Evolutionary conservation across 2,329 filamentous ascomycete species (phyloP).

Genomic region (Aspergillus jensenii): DNA sequence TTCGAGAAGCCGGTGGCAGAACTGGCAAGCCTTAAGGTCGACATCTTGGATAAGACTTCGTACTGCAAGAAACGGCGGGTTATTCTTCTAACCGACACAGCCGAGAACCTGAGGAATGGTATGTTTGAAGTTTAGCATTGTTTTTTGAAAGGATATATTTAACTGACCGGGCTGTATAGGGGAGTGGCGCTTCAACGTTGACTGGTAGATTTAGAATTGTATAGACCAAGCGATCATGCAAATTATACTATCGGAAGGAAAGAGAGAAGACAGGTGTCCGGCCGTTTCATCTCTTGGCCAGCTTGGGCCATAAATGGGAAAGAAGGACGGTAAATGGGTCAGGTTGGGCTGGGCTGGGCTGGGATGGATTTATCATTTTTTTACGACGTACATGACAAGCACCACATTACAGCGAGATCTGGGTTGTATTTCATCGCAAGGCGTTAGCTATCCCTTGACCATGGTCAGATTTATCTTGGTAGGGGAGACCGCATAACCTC

Average conservation of each 20-base stretch:
- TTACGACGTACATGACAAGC: conserved; percentile 26
- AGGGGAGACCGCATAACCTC: neutral
- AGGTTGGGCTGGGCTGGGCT: neutral
- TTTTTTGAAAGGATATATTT: neutral
- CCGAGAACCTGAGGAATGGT: conserved; percentile 87
- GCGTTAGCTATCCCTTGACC: conserved; percentile 5
- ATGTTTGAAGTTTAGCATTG: conserved; percentile 36
- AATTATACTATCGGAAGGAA: neutral
- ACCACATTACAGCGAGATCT: conserved; percentile 19
- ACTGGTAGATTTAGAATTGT: conserved; percentile 33
- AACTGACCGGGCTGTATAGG: conserved; percentile 25
- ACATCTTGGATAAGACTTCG: conserved; percentile 97
- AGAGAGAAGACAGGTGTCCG: neutral
- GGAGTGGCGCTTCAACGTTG: conserved; percentile 48
- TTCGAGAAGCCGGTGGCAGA: conserved; percentile 96
- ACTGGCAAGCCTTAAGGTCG: conserved; percentile 82
- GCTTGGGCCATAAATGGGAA: neutral
- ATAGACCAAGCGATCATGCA: conserved; percentile 20
- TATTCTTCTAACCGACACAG: conserved; percentile 88
- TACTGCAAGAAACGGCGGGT: conserved; percentile 93
- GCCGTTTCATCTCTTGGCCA: neutral
- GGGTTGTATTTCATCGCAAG: conserved; percentile 15
- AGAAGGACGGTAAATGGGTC: neutral
- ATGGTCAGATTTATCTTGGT: neutral
- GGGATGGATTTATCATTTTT: conserved; percentile 1